Evolutionary conservation across 768 basidiomycete species (phyloP), one percentile per base, ranked within the genome.

Genomic region (Suillus discolor): DNA sequence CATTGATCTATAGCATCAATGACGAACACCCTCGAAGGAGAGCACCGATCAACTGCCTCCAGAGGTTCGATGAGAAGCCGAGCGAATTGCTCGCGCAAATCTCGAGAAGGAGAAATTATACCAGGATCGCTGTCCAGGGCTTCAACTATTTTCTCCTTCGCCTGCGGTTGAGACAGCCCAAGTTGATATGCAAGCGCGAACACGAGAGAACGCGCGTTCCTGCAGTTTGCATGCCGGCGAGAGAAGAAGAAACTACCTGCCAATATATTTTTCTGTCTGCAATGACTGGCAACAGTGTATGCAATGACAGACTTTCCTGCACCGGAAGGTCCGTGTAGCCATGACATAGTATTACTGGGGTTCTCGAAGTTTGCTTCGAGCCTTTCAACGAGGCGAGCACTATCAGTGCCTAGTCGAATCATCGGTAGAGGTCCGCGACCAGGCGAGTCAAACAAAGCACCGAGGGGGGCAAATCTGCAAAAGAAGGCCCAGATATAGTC

Each of bases 61-160:
- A 60, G 18, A 42, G 57, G 57, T 60, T 60, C 57, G 12, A 60
- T 20, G 11, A 60, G 39, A 1, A 60, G 57, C 8, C 57, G 57
- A 2, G 18, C 25, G 18, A 60, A 60, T 42, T 60, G 39, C 25
- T 60, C 57, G 2, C 39, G 57, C 39, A 60, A 20, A 42, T 60
- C 18, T 4, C 57, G 57, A 41, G 39, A 42, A 2, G 57, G 39
- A 12, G 41, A 60, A 2, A 60, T 41, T 41, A 60, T 28, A 20
- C 25, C 39, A 42, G 57, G 57, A 20, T 60, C 57, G 3, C 6
- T 28, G 6, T 7, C 6, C 0, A 60, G 57, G 11, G 12, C 25
- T 20, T 1, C 6, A 13, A 60, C 6, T 7, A 60, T 60, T 42
- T 60, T 60, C 1, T 42, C 25, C 39, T 42, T 60, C 18, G 57